Conservation (phyloP, 2,329 filamentous ascomycete species). For the Calonectria hongkongensis region DNA sequence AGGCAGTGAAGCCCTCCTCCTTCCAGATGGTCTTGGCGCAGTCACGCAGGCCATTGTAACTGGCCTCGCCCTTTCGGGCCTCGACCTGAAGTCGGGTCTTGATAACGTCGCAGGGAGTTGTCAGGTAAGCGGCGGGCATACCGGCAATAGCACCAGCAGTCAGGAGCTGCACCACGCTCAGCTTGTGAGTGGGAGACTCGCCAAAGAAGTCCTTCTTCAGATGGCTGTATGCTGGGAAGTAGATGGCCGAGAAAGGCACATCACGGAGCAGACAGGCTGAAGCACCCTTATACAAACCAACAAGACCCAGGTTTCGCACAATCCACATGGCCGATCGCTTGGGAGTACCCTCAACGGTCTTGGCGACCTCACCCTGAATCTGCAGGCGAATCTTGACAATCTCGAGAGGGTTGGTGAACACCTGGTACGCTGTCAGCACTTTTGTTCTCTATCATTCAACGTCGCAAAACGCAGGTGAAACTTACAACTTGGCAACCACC, state of each 20-base stretch:
- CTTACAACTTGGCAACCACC: conserved; percentile 97
- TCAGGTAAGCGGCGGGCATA: conserved; percentile 95
- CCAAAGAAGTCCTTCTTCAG: conserved; percentile 96
- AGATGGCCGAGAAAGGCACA: conserved; percentile 98
- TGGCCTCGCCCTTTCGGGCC: conserved; percentile 93
- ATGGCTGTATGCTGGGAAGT: conserved; percentile 98
- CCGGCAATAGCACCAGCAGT: conserved; percentile 95
- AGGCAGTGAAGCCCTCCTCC: conserved; percentile 95
- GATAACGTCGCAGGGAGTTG: conserved; percentile 98
- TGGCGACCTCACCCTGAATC: conserved; percentile 96
- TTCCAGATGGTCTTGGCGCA: conserved; percentile 88
- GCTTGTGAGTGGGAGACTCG: conserved; percentile 89
- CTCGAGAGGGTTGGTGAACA: conserved; percentile 98
- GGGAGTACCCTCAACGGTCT: conserved; percentile 86
- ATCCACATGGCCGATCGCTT: conserved; percentile 99
- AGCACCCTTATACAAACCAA: conserved; percentile 97
- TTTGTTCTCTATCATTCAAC: neutral
- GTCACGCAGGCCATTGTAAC: conserved; percentile 91
- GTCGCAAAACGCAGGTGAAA: conserved; percentile 52
- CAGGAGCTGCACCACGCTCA: conserved; percentile 92
- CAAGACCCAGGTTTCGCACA: conserved; percentile 92
- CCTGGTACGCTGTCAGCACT: conserved; percentile 66
- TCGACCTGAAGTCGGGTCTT: conserved; percentile 99
- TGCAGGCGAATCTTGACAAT: conserved; percentile 99
- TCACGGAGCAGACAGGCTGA: conserved; percentile 95